A percentile compares a stretch with the other conserved stretches of the same genome.
Conservation (phyloP, 208 protist genomes). For the Trypanosoma conorhini region DNA sequence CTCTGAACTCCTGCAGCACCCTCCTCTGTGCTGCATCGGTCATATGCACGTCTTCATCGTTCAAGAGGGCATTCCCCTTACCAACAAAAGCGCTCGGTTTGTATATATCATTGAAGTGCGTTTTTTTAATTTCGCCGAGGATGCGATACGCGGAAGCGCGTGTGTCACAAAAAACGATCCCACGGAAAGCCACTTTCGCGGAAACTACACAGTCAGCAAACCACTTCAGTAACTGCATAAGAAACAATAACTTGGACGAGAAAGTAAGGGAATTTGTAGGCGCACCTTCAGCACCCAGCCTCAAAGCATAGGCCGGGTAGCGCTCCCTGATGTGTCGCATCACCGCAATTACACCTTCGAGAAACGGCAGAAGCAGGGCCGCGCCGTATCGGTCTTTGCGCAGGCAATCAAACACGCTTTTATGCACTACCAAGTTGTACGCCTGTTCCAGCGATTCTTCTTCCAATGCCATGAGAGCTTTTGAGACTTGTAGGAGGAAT, state of each 20-base stretch:
- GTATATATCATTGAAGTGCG: constrained; percentile 2
- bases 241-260: constrained; percentile 24
- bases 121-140: constrained; percentile 12
- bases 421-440: constrained; percentile 9
- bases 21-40: constrained; percentile 37
- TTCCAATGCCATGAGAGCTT: constrained; percentile 4
- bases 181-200: constrained; percentile 1
- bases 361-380: constrained; percentile 4
- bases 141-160: constrained; percentile 24
- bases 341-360: constrained; percentile 6
- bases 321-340: not conserved
- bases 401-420: constrained; percentile 12
- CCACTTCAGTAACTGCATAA: constrained; percentile 25
- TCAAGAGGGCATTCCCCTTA: constrained; percentile 24
- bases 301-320: not conserved
- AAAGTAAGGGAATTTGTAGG: not conserved
- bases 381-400: constrained; percentile 1
- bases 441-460: constrained; percentile 1
- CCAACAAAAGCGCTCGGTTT: constrained; percentile 34
- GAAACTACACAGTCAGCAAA: not conserved
- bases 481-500: constrained; percentile 12
- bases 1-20: constrained; percentile 39
- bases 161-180: constrained; percentile 44
- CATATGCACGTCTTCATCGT: constrained; percentile 38
- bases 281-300: not conserved